Conservation (phyloP, 2,329 filamentous ascomycete genomes). For the Phialophora verrucosa region DNA sequence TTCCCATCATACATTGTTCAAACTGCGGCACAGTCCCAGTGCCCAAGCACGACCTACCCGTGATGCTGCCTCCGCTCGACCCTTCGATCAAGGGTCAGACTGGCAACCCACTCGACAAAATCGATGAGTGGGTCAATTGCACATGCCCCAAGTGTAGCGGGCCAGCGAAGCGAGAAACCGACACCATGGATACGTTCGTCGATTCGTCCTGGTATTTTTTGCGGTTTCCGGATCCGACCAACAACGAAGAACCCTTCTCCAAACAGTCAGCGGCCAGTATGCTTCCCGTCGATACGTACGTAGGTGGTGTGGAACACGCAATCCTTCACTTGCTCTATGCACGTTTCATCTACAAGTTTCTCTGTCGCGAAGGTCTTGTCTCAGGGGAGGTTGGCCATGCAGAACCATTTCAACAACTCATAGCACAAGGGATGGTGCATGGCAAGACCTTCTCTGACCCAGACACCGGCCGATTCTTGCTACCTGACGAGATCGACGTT, state of each 20-base stretch:
- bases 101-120: constrained; percentile 77
- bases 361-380: constrained; percentile 60
- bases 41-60: constrained; percentile 75
- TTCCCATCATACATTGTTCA: constrained; percentile 82
- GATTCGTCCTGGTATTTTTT: constrained; percentile 95
- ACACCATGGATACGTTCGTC: constrained; percentile 96
- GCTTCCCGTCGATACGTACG: constrained; percentile 84
- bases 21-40: constrained; percentile 81
- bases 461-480: constrained; percentile 74
- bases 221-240: constrained; percentile 75
- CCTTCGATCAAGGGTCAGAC: constrained; percentile 68
- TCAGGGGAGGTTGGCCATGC: constrained; percentile 49
- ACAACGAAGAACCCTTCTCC: constrained; percentile 66
- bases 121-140: constrained; percentile 75
- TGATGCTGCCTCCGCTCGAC: constrained; percentile 72
- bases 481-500: constrained; percentile 71
- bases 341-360: constrained; percentile 87
- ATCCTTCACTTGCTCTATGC: constrained; percentile 89
- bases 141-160: constrained; percentile 73
- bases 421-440: constrained; percentile 93
- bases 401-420: constrained; percentile 81
- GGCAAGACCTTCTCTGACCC: constrained; percentile 82
- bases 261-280: constrained; percentile 60
- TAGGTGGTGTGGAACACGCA: constrained; percentile 88
- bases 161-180: constrained; percentile 79